Evolutionary conservation across 1,139 yeast genomes (phyloP).

Genomic region (Geotrichum australiense): DNA sequence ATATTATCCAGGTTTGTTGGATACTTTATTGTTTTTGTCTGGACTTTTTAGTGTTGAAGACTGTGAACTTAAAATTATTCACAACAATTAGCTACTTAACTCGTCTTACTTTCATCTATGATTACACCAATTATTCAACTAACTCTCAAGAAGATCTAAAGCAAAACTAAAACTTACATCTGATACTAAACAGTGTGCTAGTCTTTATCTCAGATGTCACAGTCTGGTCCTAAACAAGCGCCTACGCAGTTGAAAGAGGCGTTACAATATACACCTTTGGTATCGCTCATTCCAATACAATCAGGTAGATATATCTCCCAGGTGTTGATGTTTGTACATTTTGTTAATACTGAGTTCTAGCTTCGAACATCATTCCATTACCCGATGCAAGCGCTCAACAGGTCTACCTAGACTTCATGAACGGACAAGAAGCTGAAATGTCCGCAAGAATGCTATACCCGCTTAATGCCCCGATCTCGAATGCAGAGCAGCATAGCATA

Average conservation of each 20-base stretch:
- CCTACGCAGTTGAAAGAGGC: slow-evolving; percentile 17
- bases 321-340: background rate
- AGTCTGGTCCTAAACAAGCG: slow-evolving; percentile 11
- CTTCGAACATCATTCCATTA: slow-evolving; percentile 10
- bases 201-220: too few relatives aligned
- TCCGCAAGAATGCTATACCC: slow-evolving; percentile 9
- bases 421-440: slow-evolving; percentile 9
- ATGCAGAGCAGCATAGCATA: slow-evolving; percentile 7
- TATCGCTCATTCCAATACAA: slow-evolving; percentile 18
- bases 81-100: too few relatives aligned
- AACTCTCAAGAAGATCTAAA: too few relatives aligned
- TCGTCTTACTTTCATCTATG: too few relatives aligned
- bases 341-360: slow-evolving; percentile 1
- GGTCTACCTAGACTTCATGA: slow-evolving; percentile 10
- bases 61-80: too few relatives aligned
- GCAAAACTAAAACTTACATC: too few relatives aligned
- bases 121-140: too few relatives aligned
- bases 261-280: slow-evolving; percentile 18
- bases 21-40: too few relatives aligned
- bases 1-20: too few relatives aligned
- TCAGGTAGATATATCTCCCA: slow-evolving; percentile 11
- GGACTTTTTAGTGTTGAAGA: too few relatives aligned
- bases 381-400: slow-evolving; percentile 11
- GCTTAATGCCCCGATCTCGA: slow-evolving; percentile 8
- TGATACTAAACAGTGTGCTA: too few relatives aligned